Evolutionary conservation across 495 filamentous ascomycete species (phyloP), one percentile per base, ranked within the genome.

Genomic region (Podospora appendiculata): DNA sequence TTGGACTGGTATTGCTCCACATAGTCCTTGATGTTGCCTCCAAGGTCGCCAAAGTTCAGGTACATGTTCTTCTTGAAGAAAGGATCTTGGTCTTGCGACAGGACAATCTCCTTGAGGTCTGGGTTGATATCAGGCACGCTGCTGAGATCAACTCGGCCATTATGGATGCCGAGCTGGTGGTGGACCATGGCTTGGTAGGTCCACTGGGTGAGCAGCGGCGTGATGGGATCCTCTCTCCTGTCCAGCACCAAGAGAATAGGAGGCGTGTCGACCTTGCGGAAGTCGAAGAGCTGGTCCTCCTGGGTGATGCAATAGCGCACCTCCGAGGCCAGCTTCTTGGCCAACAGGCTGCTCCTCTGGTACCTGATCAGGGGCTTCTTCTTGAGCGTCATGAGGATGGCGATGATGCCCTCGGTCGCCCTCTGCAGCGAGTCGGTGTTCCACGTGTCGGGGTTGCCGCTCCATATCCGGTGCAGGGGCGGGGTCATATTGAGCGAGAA

Each of bases 51-150:
- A 66, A 97, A 98, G 61, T 98, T 98, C 59, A 95, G 83, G 61
- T 90, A 98, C 94, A 98, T 97, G 66, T 98, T 98, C 72, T 95
- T 96, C 71, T 96, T 96, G 73, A 97, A 98, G 72, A 98, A 98
- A 0, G 93, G 94, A 62, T 98, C 93, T 66, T 97, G 94, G 55
- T 97, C 94, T 68, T 94, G 94, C 1, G 92, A 95, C 16, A 98
- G 73, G 10, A 95, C 91, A 52, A 98, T 92, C 72, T 98, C 93
- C 70, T 87, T 90, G 25, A 97, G 76, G 70, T 98, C 93, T 13
- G 89, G 86, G 47, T 89, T 79, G 45, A 96, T 81, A 49, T 96
- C 93, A 35, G 90, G 91, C 0, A 96, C 86, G 48, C 88, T 81
- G 53, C 82, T 84, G 41, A 98, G 75, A 60, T 95, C 87, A 4